Base-by-base conservation (phyloP, 768 basidiomycete species). In the Podaxis carcinomalis region DNA sequence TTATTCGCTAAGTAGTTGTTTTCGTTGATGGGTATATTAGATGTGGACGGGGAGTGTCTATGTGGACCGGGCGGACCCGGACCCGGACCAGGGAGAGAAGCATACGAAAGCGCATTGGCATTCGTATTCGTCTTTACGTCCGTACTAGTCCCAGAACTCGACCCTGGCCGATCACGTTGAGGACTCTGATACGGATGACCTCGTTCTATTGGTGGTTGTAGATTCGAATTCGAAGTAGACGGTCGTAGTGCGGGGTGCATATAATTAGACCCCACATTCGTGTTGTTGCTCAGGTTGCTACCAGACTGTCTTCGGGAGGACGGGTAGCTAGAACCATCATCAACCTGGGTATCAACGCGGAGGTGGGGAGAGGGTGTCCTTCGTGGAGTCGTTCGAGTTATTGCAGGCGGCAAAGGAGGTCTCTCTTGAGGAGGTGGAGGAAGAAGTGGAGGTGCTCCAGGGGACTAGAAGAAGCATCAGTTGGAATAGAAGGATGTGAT, bases 341-440 rank as follows among this genome's bases (percentile, higher is more conserved):
- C 23, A n/a, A 49, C 28, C 7, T 39, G 52, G n/a, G 59, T 55
- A 21, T 40, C 35, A 7, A 61, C 28, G 10, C 52, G 44, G 2
- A 61, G 28, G 7, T 54, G 42, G 4, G 52, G 59, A 7, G 59
- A 55, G 28, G 59, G 53, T 2, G 59, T 54, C 32, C 52, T 32
- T 47, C 59, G 52, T 37, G 59, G 52, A 5, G 59, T 60, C 10
- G 10, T 35, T 28, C 58, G 37, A 4, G n/a, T 36, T 7, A 28
- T 14, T 21, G 14, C 37, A 19, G 59, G 59, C 2, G 59, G 59
- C 5, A 37, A 23, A 13, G 59, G 59, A 37, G 59, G 52, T 16
- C 52, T n/a, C n/a, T 47, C 59, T 47, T 49, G 51, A 32, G 53
- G 59, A 23, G 52, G 52, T 39, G 59, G 59, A 37, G 59, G 59